Evolutionary conservation across 192 early-diverging fungal species (phyloP).

Genomic region (Mortierella hygrophila): DNA sequence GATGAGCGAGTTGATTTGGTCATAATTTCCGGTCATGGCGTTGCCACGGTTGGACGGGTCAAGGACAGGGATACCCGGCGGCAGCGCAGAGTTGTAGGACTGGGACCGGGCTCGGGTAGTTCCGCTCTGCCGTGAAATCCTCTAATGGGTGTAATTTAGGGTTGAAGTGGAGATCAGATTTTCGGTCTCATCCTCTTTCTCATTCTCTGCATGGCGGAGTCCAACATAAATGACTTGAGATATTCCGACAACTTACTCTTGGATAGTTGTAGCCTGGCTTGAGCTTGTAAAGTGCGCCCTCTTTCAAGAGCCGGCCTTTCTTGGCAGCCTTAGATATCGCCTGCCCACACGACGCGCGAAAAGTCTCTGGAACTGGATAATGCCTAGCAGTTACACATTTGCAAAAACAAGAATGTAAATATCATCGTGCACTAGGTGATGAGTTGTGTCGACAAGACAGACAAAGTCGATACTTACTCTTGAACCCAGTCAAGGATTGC

Average conservation of each 20-base stretch:
- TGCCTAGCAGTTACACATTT: slow-evolving; percentile 21
- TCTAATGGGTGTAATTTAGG: slow-evolving; percentile 12
- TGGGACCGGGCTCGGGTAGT: slow-evolving; percentile 33
- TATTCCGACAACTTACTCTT: slow-evolving; percentile 31
- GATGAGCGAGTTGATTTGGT: slow-evolving; percentile 33
- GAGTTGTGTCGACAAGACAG: background rate
- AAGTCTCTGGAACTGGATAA: slow-evolving; percentile 60
- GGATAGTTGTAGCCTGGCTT: slow-evolving; percentile 61
- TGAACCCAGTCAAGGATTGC: slow-evolving; percentile 62
- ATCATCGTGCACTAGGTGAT: background rate
- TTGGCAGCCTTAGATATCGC: slow-evolving; percentile 64
- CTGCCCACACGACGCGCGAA: slow-evolving; percentile 60
- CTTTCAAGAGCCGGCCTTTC: slow-evolving; percentile 60
- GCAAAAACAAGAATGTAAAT: background rate
- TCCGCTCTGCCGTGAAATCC: slow-evolving; percentile 24
- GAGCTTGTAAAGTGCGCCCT: slow-evolving; percentile 59
- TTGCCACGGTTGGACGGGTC: slow-evolving; percentile 9
- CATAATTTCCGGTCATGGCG: background rate
- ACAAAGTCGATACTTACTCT: slow-evolving; percentile 33
- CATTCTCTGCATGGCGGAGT: background rate
- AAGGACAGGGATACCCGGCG: slow-evolving; percentile 16
- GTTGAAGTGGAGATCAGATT: background rate
- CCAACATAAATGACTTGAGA: background rate
- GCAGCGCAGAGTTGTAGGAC: slow-evolving; percentile 41
- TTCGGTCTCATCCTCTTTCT: background rate